Evolutionary conservation across 768 basidiomycete genomes (phyloP), one percentile per base, ranked within the genome.

Genomic region (Pseudohyphozyma bogoriensis): DNA sequence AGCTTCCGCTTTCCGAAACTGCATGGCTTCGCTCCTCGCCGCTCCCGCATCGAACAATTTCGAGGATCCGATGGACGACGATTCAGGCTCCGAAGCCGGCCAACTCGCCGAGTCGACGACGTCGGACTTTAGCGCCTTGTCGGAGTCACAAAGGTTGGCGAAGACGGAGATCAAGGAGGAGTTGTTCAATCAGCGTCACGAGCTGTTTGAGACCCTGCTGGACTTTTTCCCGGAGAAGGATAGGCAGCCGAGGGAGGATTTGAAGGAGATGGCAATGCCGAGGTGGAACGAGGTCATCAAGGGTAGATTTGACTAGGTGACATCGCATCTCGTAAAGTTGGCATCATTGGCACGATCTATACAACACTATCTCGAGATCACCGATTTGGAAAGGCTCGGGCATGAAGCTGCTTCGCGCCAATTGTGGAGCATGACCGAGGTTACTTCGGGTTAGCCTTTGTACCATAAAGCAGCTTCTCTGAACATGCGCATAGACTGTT

Each of bases 1-100:
- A 28, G 55, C 59, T 22, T 31, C 56, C 39, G 57, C 61, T 8
- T 70, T 69, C 56, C 64, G 66, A 9, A n/a, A 47, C 4, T 70
- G 69, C 60, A 69, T 70, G 68, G 37, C 61, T 16, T 49, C 60
- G 11, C 58, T 70, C 13, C 60, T 70, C 13, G 44, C 68, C 7
- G 63, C 65, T 0, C 61, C 60, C 0, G 42, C 55, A 3, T 11
- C 22, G 11, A 37, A 60, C 47, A 64, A 62, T 50, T 36, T 45
- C 35, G 58, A 59, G 13, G 58, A 45, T 1, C 32, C 26, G 10
- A 56, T 32, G 35, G 45, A 13, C 33, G 56, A 63, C 32, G 44
- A 28, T 24, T 33, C 28, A 13, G 18, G n/a, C 18, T 12, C 51
- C 44, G 60, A 59, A 32, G 55, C 22, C 31, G 52, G 45, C 26